A percentile compares a stretch with the other conserved stretches of the same genome.
These are phyloP conservation scores for Curvularia spicifera DNA, from an alignment of 2,329 filamentous ascomycete species.

Conservation along the genomic window DNA sequence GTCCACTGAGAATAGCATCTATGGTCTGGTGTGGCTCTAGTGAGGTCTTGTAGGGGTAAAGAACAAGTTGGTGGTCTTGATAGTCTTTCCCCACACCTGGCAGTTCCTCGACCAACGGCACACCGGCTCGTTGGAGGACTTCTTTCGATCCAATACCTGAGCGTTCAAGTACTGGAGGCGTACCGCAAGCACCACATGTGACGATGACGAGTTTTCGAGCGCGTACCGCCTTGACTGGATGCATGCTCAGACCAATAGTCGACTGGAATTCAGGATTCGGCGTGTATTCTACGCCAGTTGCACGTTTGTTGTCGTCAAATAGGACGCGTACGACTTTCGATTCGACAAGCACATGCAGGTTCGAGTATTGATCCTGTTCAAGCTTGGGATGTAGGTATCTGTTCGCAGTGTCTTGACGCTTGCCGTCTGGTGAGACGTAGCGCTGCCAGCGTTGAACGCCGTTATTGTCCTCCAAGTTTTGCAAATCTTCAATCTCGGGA, in stretches of 20 bases:
- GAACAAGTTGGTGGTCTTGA: slow-evolving; percentile 65
- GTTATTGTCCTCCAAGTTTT: slow-evolving; percentile 57
- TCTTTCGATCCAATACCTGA: slow-evolving; percentile 65
- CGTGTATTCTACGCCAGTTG: slow-evolving; percentile 65
- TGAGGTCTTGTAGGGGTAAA: slow-evolving; percentile 60
- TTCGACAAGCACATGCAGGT: slow-evolving; percentile 66
- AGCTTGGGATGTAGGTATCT: slow-evolving; percentile 62
- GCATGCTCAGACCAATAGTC: slow-evolving; percentile 38
- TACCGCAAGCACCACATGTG: slow-evolving; percentile 59
- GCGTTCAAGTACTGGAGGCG: slow-evolving; percentile 65
- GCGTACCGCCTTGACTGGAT: slow-evolving; percentile 50
- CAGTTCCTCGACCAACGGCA: slow-evolving; percentile 61
- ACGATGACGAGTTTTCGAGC: slow-evolving; percentile 64
- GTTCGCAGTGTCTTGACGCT: slow-evolving; percentile 65
- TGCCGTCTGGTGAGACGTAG: slow-evolving; percentile 60
- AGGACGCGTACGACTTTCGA: slow-evolving; percentile 63
- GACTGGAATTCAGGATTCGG: slow-evolving; percentile 54
- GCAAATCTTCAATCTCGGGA: slow-evolving; percentile 60
- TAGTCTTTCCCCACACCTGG: slow-evolving; percentile 70
- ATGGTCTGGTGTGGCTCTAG: slow-evolving; percentile 58
- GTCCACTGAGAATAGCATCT: slow-evolving; percentile 61
- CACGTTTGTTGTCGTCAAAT: slow-evolving; percentile 61
- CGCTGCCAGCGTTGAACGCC: slow-evolving; percentile 54
- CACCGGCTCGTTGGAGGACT: slow-evolving; percentile 58
- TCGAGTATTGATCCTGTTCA: slow-evolving; percentile 58